phyloP scores from a whole-genome alignment of 805 yeast species.

The Myxozyma lipomycoides region DNA sequence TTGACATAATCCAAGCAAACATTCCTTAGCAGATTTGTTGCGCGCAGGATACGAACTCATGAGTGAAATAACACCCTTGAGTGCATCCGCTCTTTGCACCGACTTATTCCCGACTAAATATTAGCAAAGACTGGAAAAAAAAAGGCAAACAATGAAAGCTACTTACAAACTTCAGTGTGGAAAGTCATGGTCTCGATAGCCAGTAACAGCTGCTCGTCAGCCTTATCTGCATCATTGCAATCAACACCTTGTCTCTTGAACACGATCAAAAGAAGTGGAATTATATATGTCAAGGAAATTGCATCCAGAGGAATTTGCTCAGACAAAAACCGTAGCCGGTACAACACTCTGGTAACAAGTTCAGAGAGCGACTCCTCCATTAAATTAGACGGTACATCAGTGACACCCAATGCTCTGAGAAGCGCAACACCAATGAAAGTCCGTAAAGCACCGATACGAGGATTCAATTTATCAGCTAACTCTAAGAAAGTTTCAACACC shows the following conservation, averaged over 20 bases:
- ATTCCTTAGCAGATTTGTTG: conserved; percentile 78
- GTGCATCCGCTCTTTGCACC: conserved; percentile 65
- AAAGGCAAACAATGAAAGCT: too few relatives aligned
- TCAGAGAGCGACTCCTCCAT: conserved; percentile 52
- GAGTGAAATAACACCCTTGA: conserved; percentile 59
- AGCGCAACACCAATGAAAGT: conserved; percentile 65
- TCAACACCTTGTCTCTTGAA: conserved; percentile 58
- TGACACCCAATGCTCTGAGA: conserved; percentile 49
- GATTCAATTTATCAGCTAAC: conserved; percentile 51
- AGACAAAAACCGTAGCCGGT: conserved; percentile 67
- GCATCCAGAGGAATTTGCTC: conserved; percentile 70
- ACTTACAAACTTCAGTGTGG: conserved; percentile 51
- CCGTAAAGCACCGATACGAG: conserved; percentile 50
- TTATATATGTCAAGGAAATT: conserved; percentile 62
- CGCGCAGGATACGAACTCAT: conserved; percentile 65
- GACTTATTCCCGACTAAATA: conserved; percentile 45
- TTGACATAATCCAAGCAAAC: conserved; percentile 72
- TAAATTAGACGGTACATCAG: conserved; percentile 42
- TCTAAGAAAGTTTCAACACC: conserved; percentile 52
- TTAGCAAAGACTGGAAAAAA: background rate
- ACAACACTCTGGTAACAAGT: conserved; percentile 62
- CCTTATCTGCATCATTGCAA: conserved; percentile 60
- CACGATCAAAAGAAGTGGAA: conserved; percentile 70
- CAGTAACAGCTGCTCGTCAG: conserved; percentile 77
- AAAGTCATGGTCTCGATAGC: conserved; percentile 33